Percentiles rank a stretch among this genome's conserved stretches.
Conservation (phyloP, 2,329 filamentous ascomycete genomes). For the Fusarium mundagurra region DNA sequence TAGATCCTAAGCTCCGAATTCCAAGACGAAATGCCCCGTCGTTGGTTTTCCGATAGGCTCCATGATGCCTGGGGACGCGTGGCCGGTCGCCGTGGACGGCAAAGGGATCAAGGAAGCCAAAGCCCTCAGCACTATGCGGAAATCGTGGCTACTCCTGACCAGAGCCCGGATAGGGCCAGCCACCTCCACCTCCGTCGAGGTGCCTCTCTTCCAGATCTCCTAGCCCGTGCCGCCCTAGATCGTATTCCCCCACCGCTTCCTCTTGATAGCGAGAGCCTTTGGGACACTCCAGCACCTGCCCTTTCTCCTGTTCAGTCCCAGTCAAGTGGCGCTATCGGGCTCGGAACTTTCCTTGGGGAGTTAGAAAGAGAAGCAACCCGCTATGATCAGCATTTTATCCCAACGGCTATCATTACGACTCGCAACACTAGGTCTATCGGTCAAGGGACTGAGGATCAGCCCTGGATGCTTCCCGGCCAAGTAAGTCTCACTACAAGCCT, state of each 20-base stretch:
- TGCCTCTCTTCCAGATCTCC: background rate
- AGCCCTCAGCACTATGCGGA: background rate
- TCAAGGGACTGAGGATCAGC: background rate
- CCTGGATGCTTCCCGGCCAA: constrained; percentile 1
- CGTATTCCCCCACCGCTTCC: background rate
- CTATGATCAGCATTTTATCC: background rate
- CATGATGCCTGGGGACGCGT: background rate
- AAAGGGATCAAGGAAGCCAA: background rate
- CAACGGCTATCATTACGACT: background rate
- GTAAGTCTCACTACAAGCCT: constrained; percentile 4
- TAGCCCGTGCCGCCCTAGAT: background rate
- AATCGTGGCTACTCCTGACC: background rate
- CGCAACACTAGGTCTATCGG: background rate
- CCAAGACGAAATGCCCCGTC: background rate
- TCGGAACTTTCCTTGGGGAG: background rate
- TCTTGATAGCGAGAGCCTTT: background rate
- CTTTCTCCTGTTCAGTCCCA: background rate
- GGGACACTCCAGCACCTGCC: background rate
- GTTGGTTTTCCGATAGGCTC: background rate
- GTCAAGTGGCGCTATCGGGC: background rate
- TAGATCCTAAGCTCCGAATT: background rate
- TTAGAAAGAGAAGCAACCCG: background rate
- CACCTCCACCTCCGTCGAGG: background rate
- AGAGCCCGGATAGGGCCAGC: background rate
- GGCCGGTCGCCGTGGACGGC: background rate